Percentiles rank a stretch among this genome's conserved stretches.
phyloP scores from a whole-genome alignment of 1,284 basidiomycete genomes.

The Naganishia sp. region DNA sequence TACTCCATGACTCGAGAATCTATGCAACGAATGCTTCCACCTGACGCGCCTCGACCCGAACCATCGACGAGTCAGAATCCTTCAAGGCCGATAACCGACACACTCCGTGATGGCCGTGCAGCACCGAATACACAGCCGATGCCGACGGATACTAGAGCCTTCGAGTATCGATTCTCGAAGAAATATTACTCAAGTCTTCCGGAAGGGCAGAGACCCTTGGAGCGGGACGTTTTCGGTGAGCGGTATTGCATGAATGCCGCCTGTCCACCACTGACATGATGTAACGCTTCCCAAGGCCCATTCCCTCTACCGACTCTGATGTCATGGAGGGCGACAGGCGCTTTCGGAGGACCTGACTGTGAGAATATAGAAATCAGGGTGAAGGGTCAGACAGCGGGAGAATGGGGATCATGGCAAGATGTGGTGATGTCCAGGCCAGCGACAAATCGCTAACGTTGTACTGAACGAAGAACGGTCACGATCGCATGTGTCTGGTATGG shows the following conservation, averaged over 20 bases:
- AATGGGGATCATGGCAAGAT: conserved; percentile 49
- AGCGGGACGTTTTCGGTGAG: conserved; percentile 53
- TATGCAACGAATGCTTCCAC: conserved; percentile 52
- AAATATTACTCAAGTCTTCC: conserved; percentile 49
- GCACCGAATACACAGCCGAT: conserved; percentile 32
- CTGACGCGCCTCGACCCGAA: conserved; percentile 31
- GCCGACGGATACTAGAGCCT: conserved; percentile 43
- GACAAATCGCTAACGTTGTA: neutral
- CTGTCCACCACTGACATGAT: neutral
- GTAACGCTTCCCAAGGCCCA: conserved; percentile 42
- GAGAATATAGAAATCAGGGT: conserved; percentile 53
- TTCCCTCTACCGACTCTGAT: conserved; percentile 46
- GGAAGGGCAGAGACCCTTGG: conserved; percentile 50
- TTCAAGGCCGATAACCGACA: conserved; percentile 16
- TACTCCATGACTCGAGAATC: conserved; percentile 54
- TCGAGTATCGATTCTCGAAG: conserved; percentile 54
- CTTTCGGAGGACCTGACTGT: conserved; percentile 51
- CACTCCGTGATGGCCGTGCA: conserved; percentile 14
- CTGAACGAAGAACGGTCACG: no score
- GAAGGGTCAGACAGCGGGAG: conserved; percentile 34
- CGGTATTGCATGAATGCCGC: neutral
- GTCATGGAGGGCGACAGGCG: conserved; percentile 50
- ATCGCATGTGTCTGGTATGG: no score
- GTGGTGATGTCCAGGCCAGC: conserved; percentile 35
- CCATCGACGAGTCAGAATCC: conserved; percentile 22